phyloP scores from a whole-genome alignment of 2,329 filamentous ascomycete genomes.

The Purpureocillium takamizusanense region DNA sequence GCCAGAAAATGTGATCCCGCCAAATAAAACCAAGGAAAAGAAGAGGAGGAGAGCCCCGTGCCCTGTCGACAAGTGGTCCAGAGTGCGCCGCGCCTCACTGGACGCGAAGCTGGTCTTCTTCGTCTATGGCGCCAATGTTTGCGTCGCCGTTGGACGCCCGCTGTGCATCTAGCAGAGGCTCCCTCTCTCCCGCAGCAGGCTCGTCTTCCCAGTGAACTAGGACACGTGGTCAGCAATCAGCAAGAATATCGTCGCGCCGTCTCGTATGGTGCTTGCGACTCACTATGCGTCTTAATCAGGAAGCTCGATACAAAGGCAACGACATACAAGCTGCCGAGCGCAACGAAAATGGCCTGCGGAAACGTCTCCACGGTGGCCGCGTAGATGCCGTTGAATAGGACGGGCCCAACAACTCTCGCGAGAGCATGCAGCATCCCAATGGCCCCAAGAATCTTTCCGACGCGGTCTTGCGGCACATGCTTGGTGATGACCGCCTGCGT shows the following conservation, averaged over 20 bases:
- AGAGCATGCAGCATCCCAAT: constrained; percentile 79
- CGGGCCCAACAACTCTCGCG: constrained; percentile 67
- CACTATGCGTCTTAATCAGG: constrained; percentile 66
- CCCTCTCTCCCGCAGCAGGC: constrained; percentile 13
- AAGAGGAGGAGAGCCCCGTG: no score
- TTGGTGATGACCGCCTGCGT: constrained; percentile 81
- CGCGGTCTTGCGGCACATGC: constrained; percentile 73
- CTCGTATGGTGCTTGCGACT: no score
- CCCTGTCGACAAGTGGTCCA: no score
- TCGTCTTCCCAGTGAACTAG: constrained; percentile 24
- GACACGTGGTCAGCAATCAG: neutral
- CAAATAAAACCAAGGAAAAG: no score
- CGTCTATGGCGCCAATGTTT: constrained; percentile 6
- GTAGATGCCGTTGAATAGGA: constrained; percentile 81
- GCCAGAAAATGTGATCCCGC: no score
- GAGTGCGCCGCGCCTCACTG: constrained; percentile 6
- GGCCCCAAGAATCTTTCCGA: constrained; percentile 83
- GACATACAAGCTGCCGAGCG: constrained; percentile 58
- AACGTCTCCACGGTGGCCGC: constrained; percentile 69
- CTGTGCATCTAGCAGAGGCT: constrained; percentile 8
- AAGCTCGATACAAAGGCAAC: constrained; percentile 58
- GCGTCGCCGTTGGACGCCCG: constrained; percentile 4
- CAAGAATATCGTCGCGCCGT: neutral
- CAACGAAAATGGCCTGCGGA: constrained; percentile 76
- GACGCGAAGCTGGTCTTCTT: constrained; percentile 19